Conservation (phyloP, 2,329 filamentous ascomycete genomes). For the Gremmenia infestans region DNA sequence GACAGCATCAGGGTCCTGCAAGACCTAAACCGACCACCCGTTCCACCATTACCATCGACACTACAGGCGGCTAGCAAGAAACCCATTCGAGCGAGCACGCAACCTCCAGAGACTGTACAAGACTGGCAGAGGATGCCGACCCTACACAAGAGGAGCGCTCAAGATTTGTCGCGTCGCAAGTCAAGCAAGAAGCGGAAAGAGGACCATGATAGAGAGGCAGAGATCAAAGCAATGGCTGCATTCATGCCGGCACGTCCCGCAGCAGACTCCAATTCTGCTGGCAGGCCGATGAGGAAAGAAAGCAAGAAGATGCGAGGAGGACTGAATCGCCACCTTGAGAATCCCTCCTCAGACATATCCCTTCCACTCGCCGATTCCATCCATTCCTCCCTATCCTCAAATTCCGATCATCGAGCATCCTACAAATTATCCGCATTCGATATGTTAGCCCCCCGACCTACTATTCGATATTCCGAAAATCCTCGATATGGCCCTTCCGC, state of each 20-base stretch:
- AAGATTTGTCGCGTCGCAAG: conserved; percentile 60
- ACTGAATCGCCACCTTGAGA: conserved; percentile 50
- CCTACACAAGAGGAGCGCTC: conserved; percentile 55
- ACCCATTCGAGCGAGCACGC: conserved; percentile 21
- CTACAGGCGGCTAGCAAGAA: conserved; percentile 14
- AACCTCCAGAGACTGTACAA: conserved; percentile 22
- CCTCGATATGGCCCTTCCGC: conserved; percentile 49
- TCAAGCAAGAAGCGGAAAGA: conserved; percentile 73
- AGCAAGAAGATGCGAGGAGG: conserved; percentile 60
- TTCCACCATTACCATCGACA: conserved; percentile 26
- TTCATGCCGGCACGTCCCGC: conserved; percentile 60
- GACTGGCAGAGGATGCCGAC: conserved; percentile 46
- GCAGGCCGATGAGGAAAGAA: conserved; percentile 56
- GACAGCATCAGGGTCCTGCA: conserved; percentile 45
- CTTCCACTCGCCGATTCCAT: conserved; percentile 70
- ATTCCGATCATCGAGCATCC: conserved; percentile 62
- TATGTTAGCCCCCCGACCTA: conserved; percentile 79
- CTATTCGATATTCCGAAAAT: conserved; percentile 67
- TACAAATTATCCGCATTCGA: conserved; percentile 79
- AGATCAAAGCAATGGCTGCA: conserved; percentile 80
- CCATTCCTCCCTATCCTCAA: conserved; percentile 69
- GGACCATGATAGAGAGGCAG: conserved; percentile 75
- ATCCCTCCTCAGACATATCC: conserved; percentile 59
- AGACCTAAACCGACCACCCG: conserved; percentile 26
- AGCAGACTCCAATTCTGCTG: conserved; percentile 53